Conservation (phyloP, 2,329 filamentous ascomycete genomes). For the Moelleriella libera region DNA sequence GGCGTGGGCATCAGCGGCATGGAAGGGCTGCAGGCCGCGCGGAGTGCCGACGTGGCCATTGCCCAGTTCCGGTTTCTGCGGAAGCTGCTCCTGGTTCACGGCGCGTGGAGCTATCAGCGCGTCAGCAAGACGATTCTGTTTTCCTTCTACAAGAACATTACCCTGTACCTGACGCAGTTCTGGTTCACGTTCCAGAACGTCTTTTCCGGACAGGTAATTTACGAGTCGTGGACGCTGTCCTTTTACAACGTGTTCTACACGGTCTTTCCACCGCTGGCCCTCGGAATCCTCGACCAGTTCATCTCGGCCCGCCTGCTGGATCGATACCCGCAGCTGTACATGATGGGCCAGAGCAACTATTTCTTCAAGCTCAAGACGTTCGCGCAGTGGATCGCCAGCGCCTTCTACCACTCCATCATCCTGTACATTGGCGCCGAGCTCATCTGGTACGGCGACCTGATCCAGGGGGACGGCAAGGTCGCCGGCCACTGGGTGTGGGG, state of each 20-base stretch:
- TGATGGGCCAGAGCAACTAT: slow-evolving; percentile 77
- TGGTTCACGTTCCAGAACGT: slow-evolving; percentile 99
- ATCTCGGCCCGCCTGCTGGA: slow-evolving; percentile 88
- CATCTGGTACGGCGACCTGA: slow-evolving; percentile 71
- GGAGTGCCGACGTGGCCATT: slow-evolving; percentile 91
- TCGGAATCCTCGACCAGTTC: slow-evolving; percentile 96
- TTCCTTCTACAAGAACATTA: slow-evolving; percentile 99
- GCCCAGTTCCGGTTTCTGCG: slow-evolving; percentile 90
- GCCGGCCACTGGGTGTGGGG: slow-evolving; percentile 98
- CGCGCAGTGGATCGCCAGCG: slow-evolving; percentile 82
- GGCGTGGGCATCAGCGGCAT: slow-evolving; percentile 94
- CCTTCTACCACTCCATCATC: slow-evolving; percentile 87
- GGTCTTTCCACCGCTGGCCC: slow-evolving; percentile 78
- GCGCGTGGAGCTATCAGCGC: slow-evolving; percentile 93
- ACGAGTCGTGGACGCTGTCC: slow-evolving; percentile 97
- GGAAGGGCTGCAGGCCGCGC: slow-evolving; percentile 90
- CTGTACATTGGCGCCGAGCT: slow-evolving; percentile 76
- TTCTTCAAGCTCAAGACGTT: slow-evolving; percentile 94
- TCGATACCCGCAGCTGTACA: slow-evolving; percentile 90
- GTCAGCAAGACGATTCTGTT: slow-evolving; percentile 95
- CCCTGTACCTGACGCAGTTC: slow-evolving; percentile 97
- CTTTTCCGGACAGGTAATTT: slow-evolving; percentile 95
- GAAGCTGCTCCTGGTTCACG: slow-evolving; percentile 88
- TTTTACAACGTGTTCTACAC: slow-evolving; percentile 99
- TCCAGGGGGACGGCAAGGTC: slow-evolving; percentile 63